Base-by-base conservation (phyloP, 345 rosid genomes). In the Viola odorata region DNA sequence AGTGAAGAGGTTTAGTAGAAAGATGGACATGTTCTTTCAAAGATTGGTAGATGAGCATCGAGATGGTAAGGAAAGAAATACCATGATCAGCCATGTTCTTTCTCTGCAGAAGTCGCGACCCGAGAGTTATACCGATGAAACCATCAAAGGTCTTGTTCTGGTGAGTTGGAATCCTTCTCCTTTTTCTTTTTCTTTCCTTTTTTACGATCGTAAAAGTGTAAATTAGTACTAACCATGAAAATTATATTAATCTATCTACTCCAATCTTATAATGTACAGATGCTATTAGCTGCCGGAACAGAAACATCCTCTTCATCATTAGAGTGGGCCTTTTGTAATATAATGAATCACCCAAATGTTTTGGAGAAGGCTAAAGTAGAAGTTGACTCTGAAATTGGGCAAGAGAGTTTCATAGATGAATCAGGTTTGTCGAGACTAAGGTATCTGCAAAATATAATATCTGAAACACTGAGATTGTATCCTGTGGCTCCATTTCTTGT, bases 61-160 rank as follows among this genome's bases (percentile, higher is more conserved):
- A 41, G 17, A n/a, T 5, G 9, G 41, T 41, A 5, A 57, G 15
- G 60, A 40, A 13, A 14, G 60, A 57, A 59, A 59, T 17, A 59
- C 15, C 51, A 59, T 59, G 63, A 44, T 42, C 7, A 12, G 5
- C 10, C 63, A 59, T 36, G 45, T 59, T 51, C 63, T 59, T 47
- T 38, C 63, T 17, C 45, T 59, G 63, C 63, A 44, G 39, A 40
- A 59, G 12, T 17, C 14, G 16, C 40, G 45, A 13, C 63, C 60
- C 4, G 45, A 56, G 8, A 38, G n/a, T 45, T 56, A 56, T 38
- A 37, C 60, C 5, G 60, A 56, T 36, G 51, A 45, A 36, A 45
- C 23, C 5, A 59, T 59, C 50, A 59, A 59, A 45, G 63, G 63
- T 40, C 37, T 59, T 8, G 12, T 59, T 17, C 52, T 59, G 63